Evolutionary conservation across 352 stramenopile species (phyloP).

Genomic region (Pythium guiyangense): DNA sequence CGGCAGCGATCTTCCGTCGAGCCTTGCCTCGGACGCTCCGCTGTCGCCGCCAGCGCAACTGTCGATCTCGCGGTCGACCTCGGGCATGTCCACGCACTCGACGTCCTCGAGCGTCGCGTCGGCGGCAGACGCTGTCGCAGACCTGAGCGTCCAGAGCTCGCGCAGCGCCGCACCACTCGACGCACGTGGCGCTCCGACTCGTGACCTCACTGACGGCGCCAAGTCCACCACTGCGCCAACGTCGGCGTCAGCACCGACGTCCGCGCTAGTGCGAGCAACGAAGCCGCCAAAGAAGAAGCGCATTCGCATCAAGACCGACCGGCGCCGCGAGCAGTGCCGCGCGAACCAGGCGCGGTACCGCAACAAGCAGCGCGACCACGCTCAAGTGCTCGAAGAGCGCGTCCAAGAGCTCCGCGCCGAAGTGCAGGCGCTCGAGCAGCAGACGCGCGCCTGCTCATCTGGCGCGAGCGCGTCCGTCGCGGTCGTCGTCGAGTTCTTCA

Average conservation of each 20-base stretch:
- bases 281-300: slow-evolving; percentile 24
- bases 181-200: too few relatives aligned
- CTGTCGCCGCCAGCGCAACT: background rate
- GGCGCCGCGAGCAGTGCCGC: slow-evolving; percentile 49
- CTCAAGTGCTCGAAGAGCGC: slow-evolving; percentile 23
- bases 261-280: background rate
- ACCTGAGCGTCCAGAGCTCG: background rate
- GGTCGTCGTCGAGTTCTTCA: slow-evolving; percentile 19
- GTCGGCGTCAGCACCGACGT: too few relatives aligned
- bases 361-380: slow-evolving; percentile 37
- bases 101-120: background rate
- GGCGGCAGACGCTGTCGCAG: background rate
- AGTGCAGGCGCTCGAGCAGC: slow-evolving; percentile 22
- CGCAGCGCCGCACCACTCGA: too few relatives aligned
- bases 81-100: background rate
- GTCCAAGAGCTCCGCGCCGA: slow-evolving; percentile 30
- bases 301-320: slow-evolving; percentile 33
- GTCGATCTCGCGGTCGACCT: background rate
- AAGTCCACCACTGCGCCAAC: too few relatives aligned
- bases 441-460: slow-evolving; percentile 11
- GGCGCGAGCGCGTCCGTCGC: slow-evolving; percentile 3
- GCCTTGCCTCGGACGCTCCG: background rate
- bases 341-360: slow-evolving; percentile 56
- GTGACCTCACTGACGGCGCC: too few relatives aligned
- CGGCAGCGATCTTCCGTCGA: background rate